phyloP scores from a whole-genome alignment of 2,329 filamentous ascomycete genomes.

The Coniochaeta sp. region DNA sequence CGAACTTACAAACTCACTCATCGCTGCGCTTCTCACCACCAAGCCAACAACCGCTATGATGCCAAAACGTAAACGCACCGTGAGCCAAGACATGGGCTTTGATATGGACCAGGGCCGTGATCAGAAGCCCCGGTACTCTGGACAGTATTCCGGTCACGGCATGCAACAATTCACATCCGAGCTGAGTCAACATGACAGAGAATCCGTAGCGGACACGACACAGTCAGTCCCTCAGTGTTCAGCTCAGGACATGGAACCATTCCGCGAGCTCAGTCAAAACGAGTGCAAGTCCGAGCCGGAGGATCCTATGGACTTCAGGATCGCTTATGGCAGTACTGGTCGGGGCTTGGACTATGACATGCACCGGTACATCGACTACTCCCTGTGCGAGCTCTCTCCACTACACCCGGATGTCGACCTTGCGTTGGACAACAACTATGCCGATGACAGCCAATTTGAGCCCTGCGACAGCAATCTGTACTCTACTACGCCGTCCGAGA shows the following conservation, averaged over 20 bases:
- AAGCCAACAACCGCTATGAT: background rate
- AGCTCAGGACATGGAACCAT: background rate
- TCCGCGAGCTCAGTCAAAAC: background rate
- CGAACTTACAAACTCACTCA: background rate
- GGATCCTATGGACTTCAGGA: background rate
- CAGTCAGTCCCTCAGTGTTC: background rate
- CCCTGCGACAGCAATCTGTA: background rate
- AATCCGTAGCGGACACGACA: background rate
- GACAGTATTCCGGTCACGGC: background rate
- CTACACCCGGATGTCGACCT: background rate
- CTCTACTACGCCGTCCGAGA: too few relatives aligned
- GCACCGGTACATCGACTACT: background rate
- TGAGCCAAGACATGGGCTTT: background rate
- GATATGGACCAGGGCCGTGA: background rate
- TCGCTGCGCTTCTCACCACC: background rate
- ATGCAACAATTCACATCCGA: background rate
- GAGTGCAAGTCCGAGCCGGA: background rate
- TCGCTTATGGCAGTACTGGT: background rate
- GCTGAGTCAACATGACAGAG: background rate
- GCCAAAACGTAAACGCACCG: background rate
- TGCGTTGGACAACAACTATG: background rate
- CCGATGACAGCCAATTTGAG: background rate
- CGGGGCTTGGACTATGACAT: background rate
- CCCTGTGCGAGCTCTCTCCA: background rate
- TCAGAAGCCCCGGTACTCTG: background rate